A percentile compares a stretch with the other conserved stretches of the same genome.
Evolutionary conservation across 202 grass and related monocot genomes (phyloP).

Genomic region (Thinopyrum obtusiflorum): DNA sequence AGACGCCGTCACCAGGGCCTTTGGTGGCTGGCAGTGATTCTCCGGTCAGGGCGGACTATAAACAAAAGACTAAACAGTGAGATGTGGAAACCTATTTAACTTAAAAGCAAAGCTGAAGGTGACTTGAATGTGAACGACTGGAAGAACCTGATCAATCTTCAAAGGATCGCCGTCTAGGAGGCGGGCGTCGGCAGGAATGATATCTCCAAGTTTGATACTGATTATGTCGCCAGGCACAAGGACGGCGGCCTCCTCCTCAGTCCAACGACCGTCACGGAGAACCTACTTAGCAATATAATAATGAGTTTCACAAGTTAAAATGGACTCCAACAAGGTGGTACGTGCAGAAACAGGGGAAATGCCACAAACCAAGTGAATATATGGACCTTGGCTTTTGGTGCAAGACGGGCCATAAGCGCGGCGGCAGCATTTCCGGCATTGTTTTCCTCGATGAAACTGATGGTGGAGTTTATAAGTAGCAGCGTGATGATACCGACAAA

Average conservation of each 20-base stretch:
- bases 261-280: constrained; percentile 46
- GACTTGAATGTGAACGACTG: not conserved
- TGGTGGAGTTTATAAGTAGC: constrained; percentile 72
- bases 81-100: not conserved
- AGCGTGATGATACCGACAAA: constrained; percentile 65
- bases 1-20: constrained; percentile 48
- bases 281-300: constrained; percentile 24
- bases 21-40: constrained; percentile 64
- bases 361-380: not conserved
- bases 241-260: constrained; percentile 47
- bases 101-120: not conserved
- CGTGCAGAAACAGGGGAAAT: not conserved
- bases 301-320: not conserved
- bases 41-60: constrained; percentile 56
- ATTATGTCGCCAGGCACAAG: constrained; percentile 63
- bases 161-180: constrained; percentile 62
- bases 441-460: constrained; percentile 84
- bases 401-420: constrained; percentile 76
- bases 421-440: constrained; percentile 75
- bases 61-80: not conserved
- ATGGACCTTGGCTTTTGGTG: constrained; percentile 71
- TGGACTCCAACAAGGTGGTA: no score
- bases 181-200: constrained; percentile 59
- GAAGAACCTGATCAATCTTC: constrained; percentile 57
- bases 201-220: constrained; percentile 69